phyloP scores from a whole-genome alignment of 345 rosid species.

The Punica granatum region DNA sequence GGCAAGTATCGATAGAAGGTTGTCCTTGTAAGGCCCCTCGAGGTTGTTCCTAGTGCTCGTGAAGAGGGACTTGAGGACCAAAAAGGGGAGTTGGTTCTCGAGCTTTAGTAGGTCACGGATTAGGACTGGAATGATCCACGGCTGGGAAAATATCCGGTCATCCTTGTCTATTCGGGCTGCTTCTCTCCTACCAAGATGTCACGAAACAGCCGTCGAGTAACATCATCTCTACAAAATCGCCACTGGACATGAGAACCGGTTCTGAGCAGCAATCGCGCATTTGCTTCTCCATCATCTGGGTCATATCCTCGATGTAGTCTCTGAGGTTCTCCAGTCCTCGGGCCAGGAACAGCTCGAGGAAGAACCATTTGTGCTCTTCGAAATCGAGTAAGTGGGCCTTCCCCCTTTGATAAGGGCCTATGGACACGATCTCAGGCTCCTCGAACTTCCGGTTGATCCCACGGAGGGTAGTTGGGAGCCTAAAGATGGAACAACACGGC shows the following conservation, averaged over 20 bases:
- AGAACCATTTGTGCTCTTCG: conserved; percentile 20
- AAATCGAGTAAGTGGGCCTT: conserved; percentile 13
- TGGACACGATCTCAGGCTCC: conserved; percentile 12
- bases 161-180: neutral
- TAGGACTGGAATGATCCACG: conserved; percentile 13
- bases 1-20: conserved; percentile 5
- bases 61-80: conserved; percentile 11
- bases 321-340: neutral
- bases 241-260: conserved; percentile 4
- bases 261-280: conserved; percentile 12
- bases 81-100: conserved; percentile 20
- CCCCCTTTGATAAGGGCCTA: conserved; percentile 19
- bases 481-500: conserved; percentile 3
- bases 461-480: conserved; percentile 3
- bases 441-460: conserved; percentile 8
- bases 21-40: neutral
- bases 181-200: conserved; percentile 7
- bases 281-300: neutral
- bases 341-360: conserved; percentile 13
- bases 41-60: neutral
- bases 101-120: conserved; percentile 16
- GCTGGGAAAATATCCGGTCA: conserved; percentile 13
- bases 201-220: conserved; percentile 20
- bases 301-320: neutral
- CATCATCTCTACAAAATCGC: conserved; percentile 21